Evolutionary conservation across 345 rosid species (phyloP), one percentile per base, ranked within the genome.

Genomic region (Clarkia xantiana): DNA sequence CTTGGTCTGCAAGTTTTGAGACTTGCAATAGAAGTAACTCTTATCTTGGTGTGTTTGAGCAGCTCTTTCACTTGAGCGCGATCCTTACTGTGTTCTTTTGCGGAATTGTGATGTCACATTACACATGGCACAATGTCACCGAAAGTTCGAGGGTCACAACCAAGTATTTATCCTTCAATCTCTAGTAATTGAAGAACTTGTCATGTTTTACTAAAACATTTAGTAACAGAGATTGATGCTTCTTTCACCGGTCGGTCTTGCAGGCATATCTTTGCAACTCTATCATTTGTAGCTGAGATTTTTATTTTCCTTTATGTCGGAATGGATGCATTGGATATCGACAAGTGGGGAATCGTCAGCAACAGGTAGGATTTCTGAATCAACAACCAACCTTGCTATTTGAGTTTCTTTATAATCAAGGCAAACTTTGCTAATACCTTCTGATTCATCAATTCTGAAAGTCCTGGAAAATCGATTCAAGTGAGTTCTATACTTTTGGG

Each of bases 71-170:
- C 55, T 44, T 74, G 48, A 74, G 79, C 47, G 76, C 73, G 38
- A 74, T 74, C 45, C 72, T 70, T 40, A 70, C 79, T 8, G 73
- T 74, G 18, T 74, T 70, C 71, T 74, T 74, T 44, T 74, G 75
- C 43, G 79, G 79, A 47, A 74, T 74, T 22, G 76, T 74, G 25
- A 74, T 74, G 79, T 71, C 79, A 12, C 79, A 71, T 49, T 74
- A 70, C 41, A 74, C 79, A 47, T 71, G 76, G 79, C 70, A 74
- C 55, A 71, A 74, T 9, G 71, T 74, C 50, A 67, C 76, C 16
- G 68, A 74, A 53, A 74, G 73, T 42, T 71, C 76, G 40, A 62
- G 79, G 47, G 73, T 74, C 23, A 67, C 76, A 9, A 67, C 76
- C 12, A 74, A 71, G 73, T 74, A 62, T 13, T 29, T 29, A 29